Evolutionary conservation across 176 grass and related monocot genomes (phyloP).

Genomic region (Leersia perrieri): DNA sequence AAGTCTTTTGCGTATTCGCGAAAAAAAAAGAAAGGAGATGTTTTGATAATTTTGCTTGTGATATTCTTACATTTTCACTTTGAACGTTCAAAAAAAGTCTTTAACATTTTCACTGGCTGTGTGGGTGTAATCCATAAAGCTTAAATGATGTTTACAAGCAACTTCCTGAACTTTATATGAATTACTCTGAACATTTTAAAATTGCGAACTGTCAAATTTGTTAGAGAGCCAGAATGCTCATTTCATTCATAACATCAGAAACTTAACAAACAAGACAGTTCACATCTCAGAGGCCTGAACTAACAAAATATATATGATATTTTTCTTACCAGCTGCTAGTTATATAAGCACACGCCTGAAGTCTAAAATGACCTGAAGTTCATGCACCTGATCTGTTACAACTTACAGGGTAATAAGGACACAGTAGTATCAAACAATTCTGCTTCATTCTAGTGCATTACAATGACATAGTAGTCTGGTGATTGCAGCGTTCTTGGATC

Average conservation of each 20-base stretch:
- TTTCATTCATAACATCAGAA: background rate
- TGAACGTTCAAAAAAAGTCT: too few relatives aligned
- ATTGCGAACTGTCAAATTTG: background rate
- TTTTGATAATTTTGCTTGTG: too few relatives aligned
- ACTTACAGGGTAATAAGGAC: background rate
- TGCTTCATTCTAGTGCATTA: background rate
- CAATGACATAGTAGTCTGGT: background rate
- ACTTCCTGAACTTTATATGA: background rate
- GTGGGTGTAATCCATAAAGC: too few relatives aligned
- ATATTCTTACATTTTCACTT: too few relatives aligned
- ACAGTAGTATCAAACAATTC: background rate
- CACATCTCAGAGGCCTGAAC: slow-evolving; percentile 3
- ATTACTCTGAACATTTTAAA: background rate
- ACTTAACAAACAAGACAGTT: background rate
- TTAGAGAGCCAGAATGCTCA: background rate
- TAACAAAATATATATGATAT: background rate
- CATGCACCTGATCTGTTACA: background rate
- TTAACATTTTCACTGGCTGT: too few relatives aligned
- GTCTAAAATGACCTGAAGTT: background rate
- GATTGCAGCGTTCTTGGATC: background rate
- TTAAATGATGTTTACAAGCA: too few relatives aligned
- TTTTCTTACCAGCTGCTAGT: background rate
- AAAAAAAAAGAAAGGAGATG: too few relatives aligned
- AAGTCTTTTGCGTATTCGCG: too few relatives aligned
- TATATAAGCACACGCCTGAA: background rate